phyloP scores from a whole-genome alignment of 2,329 filamentous ascomycete species.

The Coniochaeta sp. region DNA sequence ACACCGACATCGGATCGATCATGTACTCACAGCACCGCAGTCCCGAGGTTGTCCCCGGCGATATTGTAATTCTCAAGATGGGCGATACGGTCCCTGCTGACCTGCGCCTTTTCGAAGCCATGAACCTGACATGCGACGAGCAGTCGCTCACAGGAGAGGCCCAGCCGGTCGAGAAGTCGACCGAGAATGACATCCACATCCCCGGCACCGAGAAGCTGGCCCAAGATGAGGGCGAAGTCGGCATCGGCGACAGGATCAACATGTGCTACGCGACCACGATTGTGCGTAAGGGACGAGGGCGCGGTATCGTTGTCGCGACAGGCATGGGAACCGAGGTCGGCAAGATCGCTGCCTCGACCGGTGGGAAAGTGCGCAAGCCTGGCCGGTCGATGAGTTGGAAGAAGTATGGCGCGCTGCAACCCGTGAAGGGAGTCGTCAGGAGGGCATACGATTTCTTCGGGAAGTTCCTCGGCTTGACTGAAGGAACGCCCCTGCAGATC shows the following conservation, averaged over 20 bases:
- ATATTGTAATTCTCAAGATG: constrained; percentile 59
- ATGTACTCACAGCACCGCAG: constrained; percentile 21
- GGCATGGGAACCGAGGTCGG: constrained; percentile 72
- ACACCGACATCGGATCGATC: background rate
- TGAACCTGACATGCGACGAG: constrained; percentile 77
- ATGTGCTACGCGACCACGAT: constrained; percentile 68
- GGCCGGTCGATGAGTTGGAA: constrained; percentile 33
- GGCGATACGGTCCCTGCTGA: constrained; percentile 72
- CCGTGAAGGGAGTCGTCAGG: constrained; percentile 29
- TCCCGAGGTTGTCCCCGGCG: constrained; percentile 61
- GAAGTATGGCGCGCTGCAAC: constrained; percentile 29
- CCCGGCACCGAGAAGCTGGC: constrained; percentile 38
- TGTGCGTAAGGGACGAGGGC: constrained; percentile 65
- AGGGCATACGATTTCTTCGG: constrained; percentile 29
- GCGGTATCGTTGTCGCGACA: constrained; percentile 64
- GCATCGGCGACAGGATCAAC: constrained; percentile 66
- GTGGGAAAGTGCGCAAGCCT: constrained; percentile 40
- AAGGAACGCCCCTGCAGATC: constrained; percentile 77
- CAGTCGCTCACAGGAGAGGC: constrained; percentile 72
- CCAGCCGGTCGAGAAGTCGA: constrained; percentile 60
- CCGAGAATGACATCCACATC: constrained; percentile 37
- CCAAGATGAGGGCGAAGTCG: constrained; percentile 40
- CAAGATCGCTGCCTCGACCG: constrained; percentile 61
- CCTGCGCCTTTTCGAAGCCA: constrained; percentile 59
- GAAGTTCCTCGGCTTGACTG: constrained; percentile 48